A percentile compares a stretch with the other conserved stretches of the same genome.
These are phyloP conservation scores for Botrytis cinerea DNA, from an alignment of 2,329 filamentous ascomycete species.

Conservation along the genomic window DNA sequence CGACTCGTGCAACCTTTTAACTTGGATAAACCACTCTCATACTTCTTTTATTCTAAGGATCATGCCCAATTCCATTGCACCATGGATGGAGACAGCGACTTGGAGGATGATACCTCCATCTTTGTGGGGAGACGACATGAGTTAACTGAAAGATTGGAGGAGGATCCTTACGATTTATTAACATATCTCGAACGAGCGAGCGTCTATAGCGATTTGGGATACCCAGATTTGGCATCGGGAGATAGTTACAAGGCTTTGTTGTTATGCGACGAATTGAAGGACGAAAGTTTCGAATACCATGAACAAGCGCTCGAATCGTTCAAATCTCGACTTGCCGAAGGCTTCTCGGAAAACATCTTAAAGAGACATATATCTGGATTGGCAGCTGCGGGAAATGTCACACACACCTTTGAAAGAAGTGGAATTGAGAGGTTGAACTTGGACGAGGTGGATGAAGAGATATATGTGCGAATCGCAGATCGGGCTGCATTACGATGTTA, in stretches of 20 bases:
- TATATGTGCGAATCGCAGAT: constrained; percentile 47
- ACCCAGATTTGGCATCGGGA: constrained; percentile 85
- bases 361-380: constrained; percentile 26
- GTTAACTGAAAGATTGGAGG: constrained; percentile 56
- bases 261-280: constrained; percentile 75
- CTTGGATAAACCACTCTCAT: constrained; percentile 10
- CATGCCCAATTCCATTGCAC: constrained; percentile 24
- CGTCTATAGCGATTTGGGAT: constrained; percentile 72
- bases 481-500: constrained; percentile 59
- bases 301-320: constrained; percentile 58
- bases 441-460: constrained; percentile 43
- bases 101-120: constrained; percentile 32
- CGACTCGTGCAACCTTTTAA: constrained; percentile 14
- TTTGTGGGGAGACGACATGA: constrained; percentile 57
- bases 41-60: constrained; percentile 17
- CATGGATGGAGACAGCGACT: constrained; percentile 30
- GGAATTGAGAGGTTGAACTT: constrained; percentile 33
- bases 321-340: constrained; percentile 28
- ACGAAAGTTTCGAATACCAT: constrained; percentile 83
- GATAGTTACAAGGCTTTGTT: constrained; percentile 92
- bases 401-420: constrained; percentile 23
- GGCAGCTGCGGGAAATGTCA: constrained; percentile 29
- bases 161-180: constrained; percentile 61
- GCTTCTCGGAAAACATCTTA: constrained; percentile 48
- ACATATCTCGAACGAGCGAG: constrained; percentile 69